Base-by-base conservation (phyloP, 2,329 filamentous ascomycete species). In the Akanthomyces muscarius region DNA sequence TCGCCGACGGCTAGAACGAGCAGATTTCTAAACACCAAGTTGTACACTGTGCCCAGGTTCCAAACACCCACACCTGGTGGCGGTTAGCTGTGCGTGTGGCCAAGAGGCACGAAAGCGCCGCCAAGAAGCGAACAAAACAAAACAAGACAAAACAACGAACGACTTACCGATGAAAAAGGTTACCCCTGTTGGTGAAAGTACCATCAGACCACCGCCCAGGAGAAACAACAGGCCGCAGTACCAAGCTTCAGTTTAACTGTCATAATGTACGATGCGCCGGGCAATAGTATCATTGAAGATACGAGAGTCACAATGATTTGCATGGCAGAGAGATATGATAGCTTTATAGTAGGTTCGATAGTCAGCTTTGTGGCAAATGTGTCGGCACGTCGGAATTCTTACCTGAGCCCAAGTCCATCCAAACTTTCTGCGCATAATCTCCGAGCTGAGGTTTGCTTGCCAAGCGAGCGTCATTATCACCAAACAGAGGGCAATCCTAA, bases 331-430 rank as follows among this genome's bases (percentile, higher is more conserved):
- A 60, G 21, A 13, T 60, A 60, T 50, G 57, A 42, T 13, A 60
- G 47, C 57, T 60, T 21, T 5, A 33, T 5, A 16, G 3, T 0
- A 5, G 5, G 5, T 13, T 2, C 4, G 23, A 36, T 11, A 21
- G 45, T 28, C 25, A 36, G 4, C 13, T 1, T 36, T 7, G 7
- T 13, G 4, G 4, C 1, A 47, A 47, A 6, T 2, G 21, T 38
- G 25, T 33, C 28, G 25, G 8, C 38, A n/a, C 42, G 30, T 1
- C 14, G 3, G 25, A 30, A 13, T 3, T 21, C 47, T 42, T 2
- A 52, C 57, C 14, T 52, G n/a, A 1, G 57, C 45, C 57, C 57
- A 60, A n/a, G 45, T 60, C 57, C 57, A 60, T 16, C 57, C 57
- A 44, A 52, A 60, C 16, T 18, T 60, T 18, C 23, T 60, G 14